Evolutionary conservation across 23 red algal genomes (phyloP), one percentile per base, ranked within the genome.

Genomic region (Agarophyton chilense): DNA sequence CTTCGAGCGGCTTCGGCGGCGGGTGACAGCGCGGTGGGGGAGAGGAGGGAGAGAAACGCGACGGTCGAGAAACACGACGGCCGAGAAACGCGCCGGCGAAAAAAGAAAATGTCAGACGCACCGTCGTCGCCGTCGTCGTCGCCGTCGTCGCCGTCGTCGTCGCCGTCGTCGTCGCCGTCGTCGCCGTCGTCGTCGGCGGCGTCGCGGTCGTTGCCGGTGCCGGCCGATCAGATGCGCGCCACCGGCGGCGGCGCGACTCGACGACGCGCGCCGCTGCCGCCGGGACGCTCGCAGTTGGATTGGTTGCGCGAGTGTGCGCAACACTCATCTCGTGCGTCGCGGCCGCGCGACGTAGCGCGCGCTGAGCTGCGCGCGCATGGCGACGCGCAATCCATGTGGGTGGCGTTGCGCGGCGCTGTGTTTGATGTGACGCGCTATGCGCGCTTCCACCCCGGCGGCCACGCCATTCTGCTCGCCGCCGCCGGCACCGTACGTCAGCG

Each of bases 351-450:
- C 21, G 25, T 31, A 8, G 56, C 22, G 56, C 22, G 9, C 9
- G 3, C 17, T 24, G 93, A 90, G 77, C 42, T 95, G 26, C 25
- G 57, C 32, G 43, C 33, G 24, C 93, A 91, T 70, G 26, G 40
- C 38, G 21, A 4, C 38, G 19, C 28, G 18, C 82, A 42, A 29
- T 32, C 44, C 54, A 86, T 77, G 86, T 95, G 93, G 93, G 67
- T 89, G 28, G 90, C 87, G 38, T 26, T 98, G 33, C 75, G 86
- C 49, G 95, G 95, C 17, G 36, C 24, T 29, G 95, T 98, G 28
- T 98, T 89, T 39, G 95, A 98, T 49, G 88, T 98, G 6, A 94
- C 73, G 51, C 66, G 38, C n/a, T 98, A 98, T 52, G 47, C 94
- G 16, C 68, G 83, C 16, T 98, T 71, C 54, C 95, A 98, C 78